phyloP scores from a whole-genome alignment of 108 stramenopile genomes.

The Nitzschia palea region DNA sequence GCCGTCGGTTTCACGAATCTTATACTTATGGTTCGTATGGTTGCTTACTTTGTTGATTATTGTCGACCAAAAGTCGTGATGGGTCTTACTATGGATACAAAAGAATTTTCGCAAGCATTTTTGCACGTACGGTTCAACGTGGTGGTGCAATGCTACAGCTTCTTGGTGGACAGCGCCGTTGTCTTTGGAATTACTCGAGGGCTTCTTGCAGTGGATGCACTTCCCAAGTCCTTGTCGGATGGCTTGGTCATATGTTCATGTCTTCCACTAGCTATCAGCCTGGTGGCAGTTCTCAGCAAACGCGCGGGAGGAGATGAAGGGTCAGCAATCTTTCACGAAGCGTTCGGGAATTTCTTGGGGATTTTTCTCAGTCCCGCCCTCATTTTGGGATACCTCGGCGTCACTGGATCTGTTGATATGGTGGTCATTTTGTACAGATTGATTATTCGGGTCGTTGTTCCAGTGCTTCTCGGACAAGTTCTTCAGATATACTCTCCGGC shows the following conservation, averaged over 20 bases:
- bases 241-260: constrained; percentile 76
- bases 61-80: no score
- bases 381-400: constrained; percentile 59
- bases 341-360: constrained; percentile 59
- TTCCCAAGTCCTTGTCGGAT: constrained; percentile 57
- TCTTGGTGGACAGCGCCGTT: constrained; percentile 56
- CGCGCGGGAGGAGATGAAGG: constrained; percentile 78
- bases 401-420: constrained; percentile 39
- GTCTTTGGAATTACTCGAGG: constrained; percentile 59
- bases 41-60: no score
- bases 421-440: constrained; percentile 45
- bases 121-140: constrained; percentile 60
- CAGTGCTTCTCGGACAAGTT: constrained; percentile 53
- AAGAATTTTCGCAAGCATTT: constrained; percentile 75
- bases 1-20: no score
- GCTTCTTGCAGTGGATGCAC: constrained; percentile 33
- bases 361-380: constrained; percentile 64
- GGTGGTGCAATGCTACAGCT: constrained; percentile 70
- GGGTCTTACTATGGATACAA: constrained; percentile 72
- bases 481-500: constrained; percentile 25
- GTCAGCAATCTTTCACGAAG: constrained; percentile 69
- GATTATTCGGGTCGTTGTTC: constrained; percentile 48
- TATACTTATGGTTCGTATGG: no score
- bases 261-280: constrained; percentile 80
- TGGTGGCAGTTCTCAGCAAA: constrained; percentile 77